phyloP scores from a whole-genome alignment of 75 land plant species.

The Selaginella tamariscina region DNA sequence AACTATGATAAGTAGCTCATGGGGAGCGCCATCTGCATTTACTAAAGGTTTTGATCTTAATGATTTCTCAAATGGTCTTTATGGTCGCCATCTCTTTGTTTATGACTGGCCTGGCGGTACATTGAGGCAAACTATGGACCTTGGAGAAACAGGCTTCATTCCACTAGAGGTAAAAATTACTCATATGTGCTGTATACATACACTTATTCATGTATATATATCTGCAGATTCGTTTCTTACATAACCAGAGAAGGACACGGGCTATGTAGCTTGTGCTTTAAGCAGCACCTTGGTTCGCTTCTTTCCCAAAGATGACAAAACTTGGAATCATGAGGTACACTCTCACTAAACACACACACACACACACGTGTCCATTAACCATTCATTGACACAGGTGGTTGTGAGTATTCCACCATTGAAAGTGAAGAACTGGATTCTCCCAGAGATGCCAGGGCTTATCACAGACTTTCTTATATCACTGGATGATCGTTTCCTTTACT shows the following conservation, averaged over 20 bases:
- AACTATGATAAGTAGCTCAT: constrained; percentile 95
- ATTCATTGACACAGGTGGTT: constrained; percentile 38
- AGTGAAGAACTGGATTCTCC: constrained; percentile 89
- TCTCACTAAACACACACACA: neutral
- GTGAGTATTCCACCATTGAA: constrained; percentile 67
- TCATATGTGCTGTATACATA: neutral
- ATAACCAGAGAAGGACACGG: constrained; percentile 86
- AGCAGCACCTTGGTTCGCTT: constrained; percentile 90
- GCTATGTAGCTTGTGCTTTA: constrained; percentile 86
- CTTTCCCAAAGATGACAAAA: constrained; percentile 60
- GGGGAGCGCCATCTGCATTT: constrained; percentile 96
- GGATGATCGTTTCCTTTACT: constrained; percentile 86
- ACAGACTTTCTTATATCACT: constrained; percentile 91
- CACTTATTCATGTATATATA: too few species aligned
- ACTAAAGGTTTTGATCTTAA: constrained; percentile 77
- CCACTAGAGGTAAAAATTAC: constrained; percentile 60
- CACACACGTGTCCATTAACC: neutral
- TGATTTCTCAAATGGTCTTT: constrained; percentile 80
- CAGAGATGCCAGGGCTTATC: constrained; percentile 93
- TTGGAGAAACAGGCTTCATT: constrained; percentile 71
- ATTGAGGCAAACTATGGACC: constrained; percentile 78
- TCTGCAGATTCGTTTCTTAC: constrained; percentile 75
- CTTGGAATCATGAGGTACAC: constrained; percentile 87
- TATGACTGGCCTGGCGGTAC: constrained; percentile 92
- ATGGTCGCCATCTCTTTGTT: constrained; percentile 77